Evolutionary conservation across 352 stramenopile genomes (phyloP).

Genomic region (Globisporangium acanthophoron): DNA sequence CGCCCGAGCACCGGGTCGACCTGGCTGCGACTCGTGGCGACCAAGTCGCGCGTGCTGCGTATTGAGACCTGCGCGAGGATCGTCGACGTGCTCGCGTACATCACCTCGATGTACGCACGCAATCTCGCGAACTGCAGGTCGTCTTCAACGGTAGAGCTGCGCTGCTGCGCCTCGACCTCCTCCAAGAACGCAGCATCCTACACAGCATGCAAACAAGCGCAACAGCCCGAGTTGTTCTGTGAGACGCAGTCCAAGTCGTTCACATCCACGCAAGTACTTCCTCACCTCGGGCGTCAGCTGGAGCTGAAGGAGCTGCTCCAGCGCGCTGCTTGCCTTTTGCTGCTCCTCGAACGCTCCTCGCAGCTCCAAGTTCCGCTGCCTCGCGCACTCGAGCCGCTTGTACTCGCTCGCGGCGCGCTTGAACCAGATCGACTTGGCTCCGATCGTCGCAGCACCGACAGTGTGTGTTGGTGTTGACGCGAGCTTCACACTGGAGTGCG

Average conservation of each 20-base stretch:
- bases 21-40: background rate
- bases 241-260: too few relatives aligned
- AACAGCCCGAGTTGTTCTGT: background rate
- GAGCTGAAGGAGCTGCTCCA: constrained; percentile 3
- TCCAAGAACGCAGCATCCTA: background rate
- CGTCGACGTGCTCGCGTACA: background rate
- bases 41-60: background rate
- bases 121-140: background rate
- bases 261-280: background rate
- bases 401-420: background rate
- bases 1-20: background rate
- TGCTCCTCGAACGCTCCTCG: background rate
- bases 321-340: background rate
- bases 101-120: background rate
- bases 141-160: background rate
- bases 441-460: background rate
- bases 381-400: background rate
- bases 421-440: background rate
- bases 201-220: background rate
- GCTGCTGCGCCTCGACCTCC: background rate
- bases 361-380: constrained; percentile 1
- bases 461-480: background rate
- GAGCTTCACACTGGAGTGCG: background rate
- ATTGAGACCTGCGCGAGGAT: background rate
- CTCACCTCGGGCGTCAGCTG: background rate